These are phyloP conservation scores for Ceratorhiza oryzae-sativae DNA, from an alignment of 1,284 basidiomycete genomes.

Conservation along the genomic window DNA sequence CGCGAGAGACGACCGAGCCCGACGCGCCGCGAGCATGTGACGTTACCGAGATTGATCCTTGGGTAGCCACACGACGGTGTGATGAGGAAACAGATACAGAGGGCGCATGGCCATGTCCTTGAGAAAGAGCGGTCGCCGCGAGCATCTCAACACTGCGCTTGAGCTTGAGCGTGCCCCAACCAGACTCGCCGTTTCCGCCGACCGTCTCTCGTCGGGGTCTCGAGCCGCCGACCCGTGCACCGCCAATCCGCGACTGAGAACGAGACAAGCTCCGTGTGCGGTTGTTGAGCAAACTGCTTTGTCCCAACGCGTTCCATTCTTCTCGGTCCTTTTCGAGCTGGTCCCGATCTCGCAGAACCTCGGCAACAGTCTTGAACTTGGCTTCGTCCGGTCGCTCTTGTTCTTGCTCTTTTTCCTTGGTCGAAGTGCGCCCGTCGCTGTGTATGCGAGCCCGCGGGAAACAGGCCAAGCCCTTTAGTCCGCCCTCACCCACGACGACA, in stretches of 20 bases:
- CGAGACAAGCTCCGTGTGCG: slow-evolving; percentile 28
- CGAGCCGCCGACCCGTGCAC: slow-evolving; percentile 6
- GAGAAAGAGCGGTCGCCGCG: slow-evolving; percentile 12
- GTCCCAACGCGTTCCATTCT: slow-evolving; percentile 33
- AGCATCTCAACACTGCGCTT: slow-evolving; percentile 32
- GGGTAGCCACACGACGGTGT: slow-evolving; percentile 7
- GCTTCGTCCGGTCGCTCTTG: not conserved
- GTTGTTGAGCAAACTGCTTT: slow-evolving; percentile 30
- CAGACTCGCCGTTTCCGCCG: not conserved
- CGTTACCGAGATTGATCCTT: slow-evolving; percentile 4
- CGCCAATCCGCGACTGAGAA: not conserved
- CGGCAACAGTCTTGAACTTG: slow-evolving; percentile 25
- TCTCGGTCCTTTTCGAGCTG: slow-evolving; percentile 21
- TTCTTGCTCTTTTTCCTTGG: slow-evolving; percentile 7
- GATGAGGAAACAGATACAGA: slow-evolving; percentile 20
- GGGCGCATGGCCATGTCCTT: slow-evolving; percentile 14
- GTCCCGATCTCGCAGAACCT: slow-evolving; percentile 28
- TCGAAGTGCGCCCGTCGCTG: not conserved
- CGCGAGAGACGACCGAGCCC: not conserved
- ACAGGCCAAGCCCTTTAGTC: slow-evolving; percentile 20
- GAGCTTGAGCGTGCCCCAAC: slow-evolving; percentile 37
- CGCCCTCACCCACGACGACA: slow-evolving; percentile 12
- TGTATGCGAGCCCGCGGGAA: not conserved
- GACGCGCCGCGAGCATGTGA: slow-evolving; percentile 31
- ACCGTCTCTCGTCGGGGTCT: slow-evolving; percentile 12